A percentile compares a stretch with the other conserved stretches of the same genome.
Conservation (phyloP, 2,329 filamentous ascomycete species). For the Pestalotiopsis sp. region DNA sequence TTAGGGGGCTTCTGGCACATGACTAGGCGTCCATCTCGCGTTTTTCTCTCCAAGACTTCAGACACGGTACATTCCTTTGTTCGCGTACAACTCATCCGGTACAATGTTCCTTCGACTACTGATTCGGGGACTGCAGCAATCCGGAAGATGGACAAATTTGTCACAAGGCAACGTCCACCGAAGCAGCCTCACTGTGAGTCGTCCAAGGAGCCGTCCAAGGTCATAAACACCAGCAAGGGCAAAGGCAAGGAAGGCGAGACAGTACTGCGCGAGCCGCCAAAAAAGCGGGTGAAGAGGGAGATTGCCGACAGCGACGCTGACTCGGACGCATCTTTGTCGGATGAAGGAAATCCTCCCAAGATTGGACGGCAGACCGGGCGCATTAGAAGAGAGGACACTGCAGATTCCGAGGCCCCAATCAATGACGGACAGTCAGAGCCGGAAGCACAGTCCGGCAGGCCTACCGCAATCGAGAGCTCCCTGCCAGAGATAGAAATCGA, state of each 20-base stretch:
- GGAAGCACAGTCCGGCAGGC: slow-evolving; percentile 28
- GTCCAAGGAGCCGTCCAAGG: neutral
- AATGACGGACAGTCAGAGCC: slow-evolving; percentile 36
- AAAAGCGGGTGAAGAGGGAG: slow-evolving; percentile 38
- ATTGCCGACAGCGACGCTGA: slow-evolving; percentile 36
- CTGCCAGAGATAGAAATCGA: slow-evolving; percentile 70
- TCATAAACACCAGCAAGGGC: neutral
- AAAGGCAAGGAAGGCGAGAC: slow-evolving; percentile 4
- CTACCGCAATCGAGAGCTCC: slow-evolving; percentile 72
- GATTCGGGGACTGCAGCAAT: neutral
- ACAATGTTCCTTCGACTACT: neutral
- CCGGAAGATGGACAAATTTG: slow-evolving; percentile 30
- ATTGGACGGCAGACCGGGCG: neutral
- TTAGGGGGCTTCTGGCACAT: neutral
- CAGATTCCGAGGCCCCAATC: slow-evolving; percentile 29
- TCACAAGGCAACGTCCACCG: slow-evolving; percentile 20
- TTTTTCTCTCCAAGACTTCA: neutral
- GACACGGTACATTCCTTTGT: neutral
- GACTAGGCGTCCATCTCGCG: slow-evolving; percentile 12
- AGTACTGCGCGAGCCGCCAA: slow-evolving; percentile 27
- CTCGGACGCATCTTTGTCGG: slow-evolving; percentile 28
- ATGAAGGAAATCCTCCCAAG: neutral
- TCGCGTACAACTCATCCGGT: neutral
- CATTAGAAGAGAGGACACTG: slow-evolving; percentile 19
- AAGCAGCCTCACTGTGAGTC: too few relatives aligned